Evolutionary conservation across 2,329 filamentous ascomycete genomes (phyloP).

Genomic region (Aspergillus brasiliensis): DNA sequence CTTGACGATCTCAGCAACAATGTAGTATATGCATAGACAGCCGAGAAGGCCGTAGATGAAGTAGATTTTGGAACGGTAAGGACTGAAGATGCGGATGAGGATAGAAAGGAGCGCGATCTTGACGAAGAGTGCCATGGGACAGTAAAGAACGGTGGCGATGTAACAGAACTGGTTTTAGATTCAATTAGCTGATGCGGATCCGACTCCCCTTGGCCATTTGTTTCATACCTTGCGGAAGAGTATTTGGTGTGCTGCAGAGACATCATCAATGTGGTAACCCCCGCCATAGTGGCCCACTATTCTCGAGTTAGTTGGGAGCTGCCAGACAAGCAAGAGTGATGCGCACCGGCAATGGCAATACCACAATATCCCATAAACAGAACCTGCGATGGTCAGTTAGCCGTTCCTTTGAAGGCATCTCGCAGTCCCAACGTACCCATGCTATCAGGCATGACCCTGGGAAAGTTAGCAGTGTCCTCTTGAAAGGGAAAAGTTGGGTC

Average conservation of each 20-base stretch:
- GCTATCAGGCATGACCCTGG: conserved; percentile 17
- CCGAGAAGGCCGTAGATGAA: conserved; percentile 40
- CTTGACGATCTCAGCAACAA: conserved; percentile 39
- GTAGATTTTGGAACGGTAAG: conserved; percentile 35
- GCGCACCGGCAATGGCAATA: conserved; percentile 31
- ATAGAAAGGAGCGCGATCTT: conserved; percentile 43
- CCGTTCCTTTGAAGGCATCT: background rate
- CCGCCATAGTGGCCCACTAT: conserved; percentile 40
- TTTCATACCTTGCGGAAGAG: conserved; percentile 31
- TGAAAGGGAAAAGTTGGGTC: too few relatives aligned
- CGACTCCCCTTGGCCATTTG: too few relatives aligned
- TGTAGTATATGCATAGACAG: conserved; percentile 39
- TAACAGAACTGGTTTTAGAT: conserved; percentile 34
- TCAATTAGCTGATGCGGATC: background rate
- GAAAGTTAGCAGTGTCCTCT: background rate
- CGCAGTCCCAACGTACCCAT: conserved; percentile 22
- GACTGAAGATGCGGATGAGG: conserved; percentile 41
- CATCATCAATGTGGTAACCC: conserved; percentile 34
- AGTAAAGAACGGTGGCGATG: conserved; percentile 42
- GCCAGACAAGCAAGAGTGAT: background rate
- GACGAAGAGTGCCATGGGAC: conserved; percentile 42
- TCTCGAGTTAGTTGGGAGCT: background rate
- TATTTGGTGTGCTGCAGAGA: conserved; percentile 22
- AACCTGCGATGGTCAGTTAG: conserved; percentile 13
- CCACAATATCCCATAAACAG: conserved; percentile 40